Evolutionary conservation across 352 stramenopile genomes (phyloP), one percentile per base, ranked within the genome.

Genomic region (Phytopythium kandeliae): DNA sequence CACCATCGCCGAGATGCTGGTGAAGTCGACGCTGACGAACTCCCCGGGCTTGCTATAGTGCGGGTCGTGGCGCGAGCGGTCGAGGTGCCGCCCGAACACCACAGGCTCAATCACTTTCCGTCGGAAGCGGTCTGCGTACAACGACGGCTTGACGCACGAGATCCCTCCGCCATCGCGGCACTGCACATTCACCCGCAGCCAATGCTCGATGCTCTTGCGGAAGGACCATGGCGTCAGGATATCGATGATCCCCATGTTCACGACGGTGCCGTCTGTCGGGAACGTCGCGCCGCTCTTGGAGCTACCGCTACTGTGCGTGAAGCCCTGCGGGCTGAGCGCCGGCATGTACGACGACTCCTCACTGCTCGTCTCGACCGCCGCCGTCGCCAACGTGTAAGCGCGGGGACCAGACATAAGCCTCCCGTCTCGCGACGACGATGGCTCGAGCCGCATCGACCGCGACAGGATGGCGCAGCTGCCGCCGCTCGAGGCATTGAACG

Each of bases 211-310:
- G 31, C 84, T 89, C 60, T 98, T 98, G 34, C 92, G 82, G 11
- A 95, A 71, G 26, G 89, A 97, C 86, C 96, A 98, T 22, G 94
- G 92, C 24, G 96, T 97, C 46, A 98, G 69, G 71, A 98, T 98
- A 68, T 98, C 95, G 68, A 98, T 98, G 51, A 98, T 97, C 16
- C 95, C 95, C 85, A 98, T 97, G 60, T 96, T 98, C 50, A 93
- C 84, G 25, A 95, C 84, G 19, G 73, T 88, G 1, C 79, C 81
- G 35, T 91, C 79, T 4, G 65, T 68, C 28, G 74, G 74, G 31
- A 91, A 74, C 16, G 47, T 35, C 15, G 78, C 55, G 19, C 74
- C 61, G 16, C 72, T 58, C 56, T 57, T 50, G 36, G 63, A 51
- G n/a, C 47, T 54, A 30, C 50, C 38, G 10, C 63, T 47, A 33